Percentiles rank a stretch among this genome's conserved stretches.
Conservation (phyloP, 2,329 filamentous ascomycete genomes). For the Claviceps pazoutovae region DNA sequence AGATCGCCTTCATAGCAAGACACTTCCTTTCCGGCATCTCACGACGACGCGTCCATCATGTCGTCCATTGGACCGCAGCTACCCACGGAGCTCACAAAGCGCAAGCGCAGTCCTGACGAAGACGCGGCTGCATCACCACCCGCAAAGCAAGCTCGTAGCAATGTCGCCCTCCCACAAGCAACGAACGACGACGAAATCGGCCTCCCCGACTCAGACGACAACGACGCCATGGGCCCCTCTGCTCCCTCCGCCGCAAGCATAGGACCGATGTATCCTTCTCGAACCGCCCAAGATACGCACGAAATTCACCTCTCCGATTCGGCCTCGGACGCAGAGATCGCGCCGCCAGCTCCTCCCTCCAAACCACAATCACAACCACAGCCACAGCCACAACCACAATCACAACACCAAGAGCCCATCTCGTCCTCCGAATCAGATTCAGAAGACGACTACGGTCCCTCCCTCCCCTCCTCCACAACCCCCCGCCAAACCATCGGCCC, state of each 20-base stretch:
- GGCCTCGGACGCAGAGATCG: background rate
- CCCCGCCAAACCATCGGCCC: slow-evolving; percentile 31
- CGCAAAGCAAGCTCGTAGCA: slow-evolving; percentile 3
- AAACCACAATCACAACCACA: slow-evolving; percentile 21
- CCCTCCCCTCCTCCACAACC: slow-evolving; percentile 34
- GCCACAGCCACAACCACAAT: slow-evolving; percentile 14
- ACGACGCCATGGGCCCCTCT: slow-evolving; percentile 23
- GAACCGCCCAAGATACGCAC: background rate
- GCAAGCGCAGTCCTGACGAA: slow-evolving; percentile 38
- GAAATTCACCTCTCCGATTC: slow-evolving; percentile 9
- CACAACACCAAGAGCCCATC: slow-evolving; percentile 22
- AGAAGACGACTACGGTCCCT: slow-evolving; percentile 42
- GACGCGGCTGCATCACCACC: slow-evolving; percentile 18
- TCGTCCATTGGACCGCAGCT: slow-evolving; percentile 56
- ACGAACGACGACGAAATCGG: slow-evolving; percentile 23
- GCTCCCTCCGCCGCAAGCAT: slow-evolving; percentile 12
- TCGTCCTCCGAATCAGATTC: slow-evolving; percentile 25
- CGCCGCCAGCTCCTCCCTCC: slow-evolving; percentile 7
- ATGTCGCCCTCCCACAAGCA: background rate
- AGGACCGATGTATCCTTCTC: background rate
- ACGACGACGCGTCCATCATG: slow-evolving; percentile 28
- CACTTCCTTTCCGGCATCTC: no score
- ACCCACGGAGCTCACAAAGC: slow-evolving; percentile 52
- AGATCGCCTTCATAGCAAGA: no score
- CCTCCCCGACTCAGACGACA: slow-evolving; percentile 19